phyloP scores from a whole-genome alignment of 2,329 filamentous ascomycete species.

The Trichoderma asperellum region DNA sequence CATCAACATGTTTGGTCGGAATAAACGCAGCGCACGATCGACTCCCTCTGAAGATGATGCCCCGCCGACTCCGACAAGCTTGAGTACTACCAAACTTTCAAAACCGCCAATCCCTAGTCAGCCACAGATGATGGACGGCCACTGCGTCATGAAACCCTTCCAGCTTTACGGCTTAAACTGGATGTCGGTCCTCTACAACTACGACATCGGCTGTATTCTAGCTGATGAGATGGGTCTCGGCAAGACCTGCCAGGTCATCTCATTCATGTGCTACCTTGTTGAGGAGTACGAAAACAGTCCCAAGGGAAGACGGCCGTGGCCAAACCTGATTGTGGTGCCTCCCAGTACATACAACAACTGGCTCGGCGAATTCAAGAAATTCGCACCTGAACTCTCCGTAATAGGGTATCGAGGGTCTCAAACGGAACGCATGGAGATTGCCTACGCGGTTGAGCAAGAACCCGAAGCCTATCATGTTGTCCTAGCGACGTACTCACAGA shows the following conservation, averaged over 20 bases:
- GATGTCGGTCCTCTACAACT: slow-evolving; percentile 81
- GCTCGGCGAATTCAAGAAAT: slow-evolving; percentile 85
- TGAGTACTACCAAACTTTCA: slow-evolving; percentile 41
- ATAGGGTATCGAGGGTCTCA: slow-evolving; percentile 72
- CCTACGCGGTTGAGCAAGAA: slow-evolving; percentile 65
- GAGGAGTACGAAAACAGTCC: slow-evolving; percentile 56
- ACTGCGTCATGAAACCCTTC: slow-evolving; percentile 85
- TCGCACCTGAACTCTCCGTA: slow-evolving; percentile 77
- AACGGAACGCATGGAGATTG: slow-evolving; percentile 68
- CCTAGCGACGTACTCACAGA: slow-evolving; percentile 64
- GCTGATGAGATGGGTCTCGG: slow-evolving; percentile 97
- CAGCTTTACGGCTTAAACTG: slow-evolving; percentile 95
- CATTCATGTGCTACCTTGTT: slow-evolving; percentile 82
- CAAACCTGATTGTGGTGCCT: slow-evolving; percentile 86
- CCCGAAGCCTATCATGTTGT: slow-evolving; percentile 67
- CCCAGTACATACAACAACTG: slow-evolving; percentile 95
- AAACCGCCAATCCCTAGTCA: slow-evolving; percentile 60
- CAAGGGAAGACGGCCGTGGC: slow-evolving; percentile 54
- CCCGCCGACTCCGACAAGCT: slow-evolving; percentile 49
- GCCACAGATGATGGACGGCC: slow-evolving; percentile 75
- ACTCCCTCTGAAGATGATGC: slow-evolving; percentile 43
- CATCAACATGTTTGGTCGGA: slow-evolving; percentile 52
- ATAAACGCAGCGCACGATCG: slow-evolving; percentile 40
- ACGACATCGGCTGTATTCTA: slow-evolving; percentile 82
- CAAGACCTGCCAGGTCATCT: slow-evolving; percentile 96